Conservation (phyloP, 2,329 filamentous ascomycete genomes). For the Aspergillus aculeatinus region DNA sequence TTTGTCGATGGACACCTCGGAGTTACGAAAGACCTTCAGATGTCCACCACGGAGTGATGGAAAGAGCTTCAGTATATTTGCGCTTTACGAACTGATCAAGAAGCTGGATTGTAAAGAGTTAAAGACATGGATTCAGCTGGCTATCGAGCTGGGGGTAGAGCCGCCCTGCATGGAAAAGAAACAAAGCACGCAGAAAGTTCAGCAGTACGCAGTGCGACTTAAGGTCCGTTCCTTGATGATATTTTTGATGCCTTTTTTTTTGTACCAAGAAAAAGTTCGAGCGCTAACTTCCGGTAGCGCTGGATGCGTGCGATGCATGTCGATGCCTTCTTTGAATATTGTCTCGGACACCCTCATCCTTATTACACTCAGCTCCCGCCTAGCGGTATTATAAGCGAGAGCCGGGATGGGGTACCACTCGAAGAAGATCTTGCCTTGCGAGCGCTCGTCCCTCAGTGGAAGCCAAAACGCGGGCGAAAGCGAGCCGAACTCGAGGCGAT, state of each 20-base stretch:
- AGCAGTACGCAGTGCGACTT: constrained; percentile 87
- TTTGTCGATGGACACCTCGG: constrained; percentile 65
- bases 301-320: constrained; percentile 98
- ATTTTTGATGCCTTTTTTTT: neutral
- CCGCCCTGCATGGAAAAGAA: constrained; percentile 77
- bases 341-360: constrained; percentile 71
- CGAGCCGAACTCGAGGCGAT: constrained; percentile 62
- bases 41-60: constrained; percentile 82
- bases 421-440: constrained; percentile 88
- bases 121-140: constrained; percentile 89
- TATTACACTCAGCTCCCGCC: constrained; percentile 78
- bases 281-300: constrained; percentile 52
- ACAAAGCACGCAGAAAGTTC: constrained; percentile 88
- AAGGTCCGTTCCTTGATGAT: constrained; percentile 60
- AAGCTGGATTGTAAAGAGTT: constrained; percentile 79
- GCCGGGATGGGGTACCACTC: constrained; percentile 76
- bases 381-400: constrained; percentile 60
- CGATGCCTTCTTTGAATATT: constrained; percentile 90
- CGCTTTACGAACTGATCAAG: constrained; percentile 73
- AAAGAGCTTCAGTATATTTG: constrained; percentile 77
- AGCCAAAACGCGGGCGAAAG: constrained; percentile 62
- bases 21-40: constrained; percentile 73
- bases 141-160: constrained; percentile 82
- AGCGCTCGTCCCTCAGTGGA: constrained; percentile 74
- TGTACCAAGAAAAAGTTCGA: neutral